Percentiles rank a stretch among this genome's conserved stretches.
Evolutionary conservation across 495 filamentous ascomycete genomes (phyloP).

Genomic region (Pseudoneurospora amorphoporcata): DNA sequence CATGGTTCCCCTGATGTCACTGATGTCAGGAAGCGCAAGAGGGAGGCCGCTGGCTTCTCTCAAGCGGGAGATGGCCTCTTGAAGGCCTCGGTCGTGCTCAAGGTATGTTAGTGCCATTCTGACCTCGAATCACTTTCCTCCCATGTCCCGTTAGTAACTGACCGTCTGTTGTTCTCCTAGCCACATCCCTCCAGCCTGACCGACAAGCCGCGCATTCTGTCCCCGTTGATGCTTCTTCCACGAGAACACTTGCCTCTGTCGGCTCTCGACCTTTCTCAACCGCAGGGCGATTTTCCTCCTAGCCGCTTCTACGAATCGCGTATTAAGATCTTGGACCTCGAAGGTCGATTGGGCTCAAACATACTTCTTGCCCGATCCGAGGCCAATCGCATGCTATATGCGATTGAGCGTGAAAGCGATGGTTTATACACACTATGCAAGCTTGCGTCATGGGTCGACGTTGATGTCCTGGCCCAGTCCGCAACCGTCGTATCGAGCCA

Average conservation of each 20-base stretch:
- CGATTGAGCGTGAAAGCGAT: conserved; percentile 57
- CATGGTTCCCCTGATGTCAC: neutral
- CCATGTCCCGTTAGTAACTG: conserved; percentile 2
- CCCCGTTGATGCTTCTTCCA: conserved; percentile 51
- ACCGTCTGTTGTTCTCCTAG: conserved; percentile 24
- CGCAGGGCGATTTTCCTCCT: conserved; percentile 39
- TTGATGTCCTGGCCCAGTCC: conserved; percentile 33
- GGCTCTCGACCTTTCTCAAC: conserved; percentile 46
- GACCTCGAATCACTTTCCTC: neutral
- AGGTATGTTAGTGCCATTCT: conserved; percentile 20
- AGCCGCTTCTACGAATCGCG: conserved; percentile 48
- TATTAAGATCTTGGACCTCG: conserved; percentile 52
- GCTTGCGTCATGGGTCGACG: conserved; percentile 54
- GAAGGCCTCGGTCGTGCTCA: conserved; percentile 36
- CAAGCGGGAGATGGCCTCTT: conserved; percentile 35
- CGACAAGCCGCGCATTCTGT: conserved; percentile 47
- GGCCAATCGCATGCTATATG: conserved; percentile 49
- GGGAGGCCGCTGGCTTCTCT: conserved; percentile 14
- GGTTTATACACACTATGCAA: conserved; percentile 63
- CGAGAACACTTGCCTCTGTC: conserved; percentile 50
- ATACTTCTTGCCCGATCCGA: conserved; percentile 60
- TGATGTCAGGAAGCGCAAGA: conserved; percentile 20
- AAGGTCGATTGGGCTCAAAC: conserved; percentile 40
- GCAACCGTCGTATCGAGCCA: conserved; percentile 31
- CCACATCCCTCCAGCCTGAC: conserved; percentile 47